Percentiles rank a stretch among this genome's conserved stretches.
Evolutionary conservation across 176 grass and related monocot species (phyloP).

Genomic region (Avena atlantica): DNA sequence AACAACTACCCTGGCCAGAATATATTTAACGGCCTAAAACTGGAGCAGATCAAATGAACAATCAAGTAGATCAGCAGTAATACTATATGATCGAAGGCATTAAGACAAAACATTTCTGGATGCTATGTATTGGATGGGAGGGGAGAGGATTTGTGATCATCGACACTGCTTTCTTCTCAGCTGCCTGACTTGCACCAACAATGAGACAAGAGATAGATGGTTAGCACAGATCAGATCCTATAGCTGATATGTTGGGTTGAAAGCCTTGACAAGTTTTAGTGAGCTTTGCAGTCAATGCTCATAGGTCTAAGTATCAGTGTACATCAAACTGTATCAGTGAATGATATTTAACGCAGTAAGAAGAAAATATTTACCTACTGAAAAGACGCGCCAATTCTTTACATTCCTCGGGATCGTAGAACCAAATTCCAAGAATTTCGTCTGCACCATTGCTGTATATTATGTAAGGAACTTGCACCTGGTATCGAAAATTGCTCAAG

Average conservation of each 20-base stretch:
- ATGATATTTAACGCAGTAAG: neutral
- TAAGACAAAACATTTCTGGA: neutral
- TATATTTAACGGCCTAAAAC: slow-evolving; percentile 23
- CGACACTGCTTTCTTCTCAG: neutral
- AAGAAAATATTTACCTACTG: slow-evolving; percentile 44
- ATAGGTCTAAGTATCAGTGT: slow-evolving; percentile 17
- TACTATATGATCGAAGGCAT: neutral
- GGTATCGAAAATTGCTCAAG: slow-evolving; percentile 53
- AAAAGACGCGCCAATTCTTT: slow-evolving; percentile 63
- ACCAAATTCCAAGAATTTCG: slow-evolving; percentile 71
- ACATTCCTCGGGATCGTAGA: slow-evolving; percentile 67
- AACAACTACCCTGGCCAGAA: neutral
- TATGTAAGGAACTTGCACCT: slow-evolving; percentile 57
- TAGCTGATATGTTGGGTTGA: slow-evolving; percentile 14
- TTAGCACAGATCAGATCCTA: neutral
- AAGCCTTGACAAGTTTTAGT: slow-evolving; percentile 31
- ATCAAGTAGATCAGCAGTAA: neutral
- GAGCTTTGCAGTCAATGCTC: neutral
- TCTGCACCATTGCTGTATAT: slow-evolving; percentile 58
- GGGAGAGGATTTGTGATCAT: neutral
- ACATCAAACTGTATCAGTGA: neutral
- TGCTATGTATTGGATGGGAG: neutral
- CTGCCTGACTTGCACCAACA: neutral
- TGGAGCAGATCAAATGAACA: neutral
- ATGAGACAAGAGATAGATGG: neutral